Conservation (phyloP, 495 filamentous ascomycete species). For the Penicillium bialowiezense region DNA sequence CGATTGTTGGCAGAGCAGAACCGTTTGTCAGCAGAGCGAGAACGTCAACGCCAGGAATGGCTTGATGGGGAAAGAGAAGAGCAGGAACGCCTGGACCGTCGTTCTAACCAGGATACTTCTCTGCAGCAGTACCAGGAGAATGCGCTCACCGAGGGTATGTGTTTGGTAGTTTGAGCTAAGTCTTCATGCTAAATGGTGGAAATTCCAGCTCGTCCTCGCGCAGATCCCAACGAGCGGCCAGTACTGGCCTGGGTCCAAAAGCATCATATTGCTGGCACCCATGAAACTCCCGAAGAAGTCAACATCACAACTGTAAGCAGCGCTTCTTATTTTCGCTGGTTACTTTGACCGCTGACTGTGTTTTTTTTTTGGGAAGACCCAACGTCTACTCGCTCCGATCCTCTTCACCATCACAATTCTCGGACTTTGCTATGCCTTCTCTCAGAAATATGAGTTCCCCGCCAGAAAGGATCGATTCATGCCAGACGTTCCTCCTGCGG, state of each 20-base stretch:
- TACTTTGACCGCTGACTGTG: conserved; percentile 3
- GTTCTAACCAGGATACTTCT: conserved; percentile 44
- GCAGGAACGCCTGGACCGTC: conserved; percentile 35
- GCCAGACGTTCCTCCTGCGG: conserved; percentile 72
- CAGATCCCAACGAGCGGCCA: conserved; percentile 41
- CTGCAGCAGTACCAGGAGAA: conserved; percentile 47
- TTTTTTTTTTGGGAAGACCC: conserved; percentile 24
- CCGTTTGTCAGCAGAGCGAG: no score
- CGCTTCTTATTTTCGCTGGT: background rate
- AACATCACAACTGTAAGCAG: conserved; percentile 35
- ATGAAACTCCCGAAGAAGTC: conserved; percentile 29
- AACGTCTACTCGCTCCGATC: conserved; percentile 65
- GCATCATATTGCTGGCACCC: conserved; percentile 40
- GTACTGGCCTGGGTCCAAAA: conserved; percentile 50
- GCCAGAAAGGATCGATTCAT: conserved; percentile 56
- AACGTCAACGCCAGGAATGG: conserved; percentile 43
- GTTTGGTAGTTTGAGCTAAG: background rate
- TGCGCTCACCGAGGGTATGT: conserved; percentile 36
- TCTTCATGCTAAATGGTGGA: conserved; percentile 10
- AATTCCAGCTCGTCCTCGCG: conserved; percentile 36
- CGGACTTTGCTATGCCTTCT: conserved; percentile 51
- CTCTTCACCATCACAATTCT: conserved; percentile 53
- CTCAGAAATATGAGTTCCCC: conserved; percentile 62
- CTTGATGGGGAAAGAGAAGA: conserved; percentile 41
- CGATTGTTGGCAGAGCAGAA: conserved; percentile 42